Evolutionary conservation across 2,329 filamentous ascomycete species (phyloP).

Genomic region (Aspergillus chevalieri): DNA sequence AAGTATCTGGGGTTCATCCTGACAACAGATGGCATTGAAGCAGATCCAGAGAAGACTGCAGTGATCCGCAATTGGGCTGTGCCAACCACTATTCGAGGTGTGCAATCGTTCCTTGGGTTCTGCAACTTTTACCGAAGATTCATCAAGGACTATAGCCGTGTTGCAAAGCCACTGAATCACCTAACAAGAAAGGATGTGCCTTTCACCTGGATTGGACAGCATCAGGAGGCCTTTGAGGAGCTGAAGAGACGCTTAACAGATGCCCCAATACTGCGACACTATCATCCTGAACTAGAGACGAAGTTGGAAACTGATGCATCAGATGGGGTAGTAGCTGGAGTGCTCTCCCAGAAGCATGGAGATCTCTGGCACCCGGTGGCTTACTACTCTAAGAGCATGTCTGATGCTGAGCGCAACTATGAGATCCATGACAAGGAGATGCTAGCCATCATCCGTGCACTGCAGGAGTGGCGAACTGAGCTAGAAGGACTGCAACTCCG

Average conservation of each 20-base stretch:
- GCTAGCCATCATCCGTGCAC: too few relatives aligned
- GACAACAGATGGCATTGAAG: conserved; percentile 15
- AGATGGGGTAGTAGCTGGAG: conserved; percentile 7
- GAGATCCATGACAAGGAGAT: too few relatives aligned
- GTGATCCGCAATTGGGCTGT: conserved; percentile 9
- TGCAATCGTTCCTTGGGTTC: conserved; percentile 19
- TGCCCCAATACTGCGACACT: background rate
- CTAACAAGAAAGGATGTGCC: too few relatives aligned
- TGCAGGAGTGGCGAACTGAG: conserved; percentile 18
- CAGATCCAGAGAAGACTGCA: conserved; percentile 19
- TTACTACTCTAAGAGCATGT: conserved; percentile 19
- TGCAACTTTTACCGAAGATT: too few relatives aligned
- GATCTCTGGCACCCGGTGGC: conserved; percentile 13
- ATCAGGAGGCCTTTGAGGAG: conserved; percentile 13
- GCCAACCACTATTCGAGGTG: conserved; percentile 2
- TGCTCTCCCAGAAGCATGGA: conserved; percentile 10
- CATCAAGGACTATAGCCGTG: background rate
- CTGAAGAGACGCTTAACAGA: background rate
- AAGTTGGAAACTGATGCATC: conserved; percentile 19
- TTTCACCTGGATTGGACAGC: conserved; percentile 1
- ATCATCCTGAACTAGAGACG: conserved; percentile 3
- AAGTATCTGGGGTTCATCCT: conserved; percentile 28
- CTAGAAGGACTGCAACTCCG: conserved; percentile 9
- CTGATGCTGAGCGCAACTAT: conserved; percentile 14
- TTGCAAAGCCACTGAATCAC: background rate